Evolutionary conservation across 352 stramenopile species (phyloP).

Genomic region (Phytophthora megakarya): DNA sequence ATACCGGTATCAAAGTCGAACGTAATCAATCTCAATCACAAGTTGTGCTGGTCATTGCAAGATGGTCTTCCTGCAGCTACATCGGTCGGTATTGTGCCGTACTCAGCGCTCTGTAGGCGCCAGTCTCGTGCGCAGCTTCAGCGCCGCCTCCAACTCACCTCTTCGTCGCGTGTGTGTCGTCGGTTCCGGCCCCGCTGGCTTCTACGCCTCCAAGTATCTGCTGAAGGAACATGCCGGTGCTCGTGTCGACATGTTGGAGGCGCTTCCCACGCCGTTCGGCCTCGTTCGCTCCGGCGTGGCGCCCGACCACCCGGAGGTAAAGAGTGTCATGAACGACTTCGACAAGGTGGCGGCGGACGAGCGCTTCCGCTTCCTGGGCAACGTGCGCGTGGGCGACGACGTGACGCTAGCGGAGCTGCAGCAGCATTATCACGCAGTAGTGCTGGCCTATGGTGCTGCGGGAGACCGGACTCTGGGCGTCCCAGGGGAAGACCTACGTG

Average conservation of each 20-base stretch:
- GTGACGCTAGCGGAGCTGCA: slow-evolving; percentile 90
- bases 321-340: slow-evolving; percentile 98
- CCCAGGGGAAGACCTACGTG: slow-evolving; percentile 73
- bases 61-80: slow-evolving; percentile 13
- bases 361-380: slow-evolving; percentile 91
- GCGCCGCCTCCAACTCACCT: slow-evolving; percentile 20
- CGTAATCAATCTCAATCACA: slow-evolving; percentile 11
- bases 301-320: slow-evolving; percentile 98
- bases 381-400: slow-evolving; percentile 88
- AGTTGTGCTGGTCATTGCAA: too few relatives aligned
- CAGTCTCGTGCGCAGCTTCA: slow-evolving; percentile 19
- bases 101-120: background rate
- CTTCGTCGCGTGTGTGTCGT: slow-evolving; percentile 87
- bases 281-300: slow-evolving; percentile 97
- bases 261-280: slow-evolving; percentile 94
- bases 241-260: slow-evolving; percentile 93
- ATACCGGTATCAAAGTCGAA: slow-evolving; percentile 1
- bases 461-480: slow-evolving; percentile 90
- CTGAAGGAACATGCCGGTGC: slow-evolving; percentile 77
- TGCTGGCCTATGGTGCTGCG: slow-evolving; percentile 96
- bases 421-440: slow-evolving; percentile 92
- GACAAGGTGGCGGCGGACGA: slow-evolving; percentile 81
- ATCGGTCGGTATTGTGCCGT: background rate
- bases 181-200: slow-evolving; percentile 89
- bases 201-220: slow-evolving; percentile 96